phyloP scores from a whole-genome alignment of 495 filamentous ascomycete genomes.

The Podospora tetraspora region DNA sequence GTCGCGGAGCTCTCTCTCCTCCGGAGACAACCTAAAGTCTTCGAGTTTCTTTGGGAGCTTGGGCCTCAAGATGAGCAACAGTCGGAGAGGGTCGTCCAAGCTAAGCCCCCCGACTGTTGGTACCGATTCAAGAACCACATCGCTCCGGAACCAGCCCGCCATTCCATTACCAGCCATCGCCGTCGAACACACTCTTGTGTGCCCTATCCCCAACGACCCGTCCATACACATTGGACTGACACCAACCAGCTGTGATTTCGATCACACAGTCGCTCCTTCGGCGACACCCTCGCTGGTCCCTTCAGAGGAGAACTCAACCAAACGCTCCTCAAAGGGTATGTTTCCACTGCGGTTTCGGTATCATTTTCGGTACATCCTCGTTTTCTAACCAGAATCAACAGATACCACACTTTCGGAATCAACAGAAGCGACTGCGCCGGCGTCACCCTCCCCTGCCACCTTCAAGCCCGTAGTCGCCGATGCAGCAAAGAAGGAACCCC shows the following conservation, averaged over 20 bases:
- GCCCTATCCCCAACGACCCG: not conserved
- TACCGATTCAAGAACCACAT: constrained; percentile 6
- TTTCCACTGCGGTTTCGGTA: too few relatives aligned
- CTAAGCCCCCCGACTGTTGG: not conserved
- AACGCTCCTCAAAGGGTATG: constrained; percentile 22
- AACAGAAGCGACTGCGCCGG: not conserved
- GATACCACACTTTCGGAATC: constrained; percentile 1
- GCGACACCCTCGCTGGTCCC: not conserved
- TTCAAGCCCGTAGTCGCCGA: not conserved
- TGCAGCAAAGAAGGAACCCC: constrained; percentile 22
- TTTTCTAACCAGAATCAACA: not conserved
- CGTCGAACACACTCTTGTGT: not conserved
- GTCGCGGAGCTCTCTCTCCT: constrained; percentile 32
- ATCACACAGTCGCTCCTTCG: not conserved
- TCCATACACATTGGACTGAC: not conserved
- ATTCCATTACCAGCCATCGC: not conserved
- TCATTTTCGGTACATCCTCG: not conserved
- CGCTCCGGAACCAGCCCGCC: not conserved
- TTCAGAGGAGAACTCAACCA: not conserved
- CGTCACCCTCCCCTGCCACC: not conserved
- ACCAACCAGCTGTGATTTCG: not conserved
- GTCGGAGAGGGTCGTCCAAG: constrained; percentile 18
- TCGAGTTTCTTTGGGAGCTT: constrained; percentile 31
- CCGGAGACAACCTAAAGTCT: constrained; percentile 23
- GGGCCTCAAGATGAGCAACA: constrained; percentile 23